These are phyloP conservation scores for Diutina pseudorugosa DNA, from an alignment of 1,139 yeast genomes.

Conservation along the genomic window DNA sequence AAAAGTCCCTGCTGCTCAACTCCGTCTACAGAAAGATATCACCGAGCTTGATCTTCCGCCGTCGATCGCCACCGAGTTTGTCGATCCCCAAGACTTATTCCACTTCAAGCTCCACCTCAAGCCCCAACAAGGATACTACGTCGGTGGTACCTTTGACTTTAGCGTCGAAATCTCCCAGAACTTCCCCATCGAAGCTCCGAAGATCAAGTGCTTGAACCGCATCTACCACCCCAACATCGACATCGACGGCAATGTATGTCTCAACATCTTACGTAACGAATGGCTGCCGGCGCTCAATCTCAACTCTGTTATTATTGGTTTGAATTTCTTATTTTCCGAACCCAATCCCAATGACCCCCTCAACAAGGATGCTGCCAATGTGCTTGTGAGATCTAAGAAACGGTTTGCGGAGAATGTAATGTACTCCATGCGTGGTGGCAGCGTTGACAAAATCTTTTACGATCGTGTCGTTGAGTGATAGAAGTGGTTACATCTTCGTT, in stretches of 20 bases:
- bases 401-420: slow-evolving; percentile 49
- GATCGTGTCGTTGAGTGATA: slow-evolving; percentile 39
- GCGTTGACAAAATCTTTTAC: slow-evolving; percentile 44
- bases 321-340: slow-evolving; percentile 75
- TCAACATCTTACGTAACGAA: slow-evolving; percentile 84
- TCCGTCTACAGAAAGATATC: slow-evolving; percentile 49
- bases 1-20: slow-evolving; percentile 38
- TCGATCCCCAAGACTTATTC: slow-evolving; percentile 47
- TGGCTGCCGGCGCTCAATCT: slow-evolving; percentile 92
- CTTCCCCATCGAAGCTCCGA: slow-evolving; percentile 92
- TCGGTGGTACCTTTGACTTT: slow-evolving; percentile 58
- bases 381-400: slow-evolving; percentile 45
- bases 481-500: not conserved
- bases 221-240: slow-evolving; percentile 95
- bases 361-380: slow-evolving; percentile 80
- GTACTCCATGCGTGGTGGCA: slow-evolving; percentile 62
- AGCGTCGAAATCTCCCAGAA: slow-evolving; percentile 50
- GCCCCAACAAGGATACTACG: slow-evolving; percentile 78
- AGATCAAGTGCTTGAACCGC: slow-evolving; percentile 54
- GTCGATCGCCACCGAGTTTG: slow-evolving; percentile 44
- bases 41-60: slow-evolving; percentile 59
- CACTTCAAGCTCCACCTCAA: slow-evolving; percentile 44
- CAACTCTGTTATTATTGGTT: slow-evolving; percentile 73
- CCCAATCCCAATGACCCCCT: slow-evolving; percentile 91
- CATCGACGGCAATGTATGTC: slow-evolving; percentile 78